Base-by-base conservation (phyloP, 2,329 filamentous ascomycete species). In the Fusarium beomiforme region DNA sequence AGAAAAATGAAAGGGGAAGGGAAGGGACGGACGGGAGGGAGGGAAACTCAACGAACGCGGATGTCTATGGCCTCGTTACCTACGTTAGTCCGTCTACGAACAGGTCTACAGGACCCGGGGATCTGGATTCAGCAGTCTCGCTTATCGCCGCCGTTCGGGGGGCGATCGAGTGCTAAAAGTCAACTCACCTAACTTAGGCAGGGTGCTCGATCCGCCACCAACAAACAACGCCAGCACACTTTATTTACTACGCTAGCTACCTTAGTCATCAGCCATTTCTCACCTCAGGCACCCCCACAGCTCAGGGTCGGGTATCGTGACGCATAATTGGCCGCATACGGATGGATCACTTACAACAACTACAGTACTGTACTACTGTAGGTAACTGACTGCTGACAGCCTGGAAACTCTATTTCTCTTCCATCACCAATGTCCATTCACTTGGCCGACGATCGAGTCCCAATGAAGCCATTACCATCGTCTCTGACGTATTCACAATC, bases 41-140 rank as follows among this genome's bases (percentile, higher is more conserved):
- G 37, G 41, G 58, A 70, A 39, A 34, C 36, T 62, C 67, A 63
- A 55, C 70, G 29, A 67, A 63, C 43, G 39, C 61, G 37, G 37
- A 59, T 60, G 63, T 54, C 36, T 33, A 62, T 55, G 54, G 42
- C 55, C 57, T 42, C 29, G 29, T 29, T 29, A 29, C 29, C 29
- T 29, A 10, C 8, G 29, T 29, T 29, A 29, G 29, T 29, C 62
- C 46, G 50, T 33, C 55, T 34, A 42, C 59, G 31, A 44, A 21
- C 41, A 66, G 26, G 19, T n/a, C 29, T 47, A 59, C 42, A 42
- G 58, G 73, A 73, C 76, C 77, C 77, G 75, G 71, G 69, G 77
- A 78, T 79, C 77, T 79, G 77, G 77, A 63, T 74, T 67, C 71
- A 77, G 74, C 67, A 66, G 64, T 69, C 75, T 79, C 77, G 77